Evolutionary conservation across 305 asterid genomes (phyloP).

Genomic region (Rubia occidens): DNA sequence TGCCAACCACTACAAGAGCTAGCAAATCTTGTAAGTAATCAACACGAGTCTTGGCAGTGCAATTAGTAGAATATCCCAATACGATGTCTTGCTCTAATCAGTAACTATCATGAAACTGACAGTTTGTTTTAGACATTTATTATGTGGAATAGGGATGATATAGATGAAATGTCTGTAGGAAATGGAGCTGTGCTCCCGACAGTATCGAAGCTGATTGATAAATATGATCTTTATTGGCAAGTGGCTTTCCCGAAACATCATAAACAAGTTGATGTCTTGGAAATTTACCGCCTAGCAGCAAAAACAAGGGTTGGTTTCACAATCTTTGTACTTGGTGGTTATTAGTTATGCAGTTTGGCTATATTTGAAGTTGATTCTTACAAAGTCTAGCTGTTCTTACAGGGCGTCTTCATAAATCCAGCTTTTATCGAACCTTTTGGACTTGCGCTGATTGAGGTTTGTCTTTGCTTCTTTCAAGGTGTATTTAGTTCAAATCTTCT

Average conservation of each 20-base stretch:
- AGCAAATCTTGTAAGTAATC: slow-evolving; percentile 70
- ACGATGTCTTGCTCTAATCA: background rate
- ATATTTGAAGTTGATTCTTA: slow-evolving; percentile 11
- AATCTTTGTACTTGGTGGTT: background rate
- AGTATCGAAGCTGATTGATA: slow-evolving; percentile 69
- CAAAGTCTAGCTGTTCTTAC: slow-evolving; percentile 17
- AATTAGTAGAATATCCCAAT: no score
- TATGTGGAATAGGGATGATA: slow-evolving; percentile 84
- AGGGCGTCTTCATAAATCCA: slow-evolving; percentile 95
- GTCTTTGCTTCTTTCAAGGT: slow-evolving; percentile 13
- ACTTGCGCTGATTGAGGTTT: slow-evolving; percentile 80
- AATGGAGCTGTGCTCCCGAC: slow-evolving; percentile 63
- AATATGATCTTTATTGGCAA: slow-evolving; percentile 81
- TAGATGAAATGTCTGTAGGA: slow-evolving; percentile 75
- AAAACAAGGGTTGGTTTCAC: slow-evolving; percentile 57
- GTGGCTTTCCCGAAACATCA: slow-evolving; percentile 94
- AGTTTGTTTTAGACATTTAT: slow-evolving; percentile 56
- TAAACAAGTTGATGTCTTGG: slow-evolving; percentile 82
- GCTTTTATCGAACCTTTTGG: slow-evolving; percentile 91
- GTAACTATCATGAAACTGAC: background rate
- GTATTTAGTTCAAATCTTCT: slow-evolving; percentile 3
- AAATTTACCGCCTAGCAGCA: slow-evolving; percentile 77
- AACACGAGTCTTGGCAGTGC: background rate
- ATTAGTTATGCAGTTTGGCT: background rate
- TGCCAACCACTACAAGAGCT: slow-evolving; percentile 78